Conservation (phyloP, 148 eudicot species). For the Camellia japonica region DNA sequence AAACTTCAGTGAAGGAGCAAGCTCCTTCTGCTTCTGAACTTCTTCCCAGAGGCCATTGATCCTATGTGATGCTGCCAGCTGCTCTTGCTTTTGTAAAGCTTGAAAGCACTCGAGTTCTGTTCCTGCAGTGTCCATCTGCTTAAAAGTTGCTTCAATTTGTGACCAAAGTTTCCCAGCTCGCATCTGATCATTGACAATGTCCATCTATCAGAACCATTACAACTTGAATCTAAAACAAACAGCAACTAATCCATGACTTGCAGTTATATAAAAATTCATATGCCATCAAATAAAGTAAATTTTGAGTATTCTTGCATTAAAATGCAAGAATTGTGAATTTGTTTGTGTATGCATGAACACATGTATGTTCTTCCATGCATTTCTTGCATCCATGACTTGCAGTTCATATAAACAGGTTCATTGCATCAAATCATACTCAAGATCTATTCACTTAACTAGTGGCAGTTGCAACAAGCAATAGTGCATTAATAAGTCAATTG, state of each 20-base stretch:
- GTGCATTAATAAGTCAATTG: no score
- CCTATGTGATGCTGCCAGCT: constrained; percentile 43
- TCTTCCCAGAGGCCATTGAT: no score
- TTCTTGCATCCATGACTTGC: no score
- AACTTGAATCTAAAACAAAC: background rate
- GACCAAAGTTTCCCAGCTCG: constrained; percentile 61
- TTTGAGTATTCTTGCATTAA: background rate
- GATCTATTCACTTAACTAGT: no score
- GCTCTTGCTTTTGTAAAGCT: constrained; percentile 84
- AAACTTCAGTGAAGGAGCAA: background rate
- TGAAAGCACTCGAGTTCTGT: constrained; percentile 87
- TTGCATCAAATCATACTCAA: no score
- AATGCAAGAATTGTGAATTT: background rate
- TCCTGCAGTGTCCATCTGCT: constrained; percentile 88
- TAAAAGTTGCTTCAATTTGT: constrained; percentile 35
- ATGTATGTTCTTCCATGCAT: background rate
- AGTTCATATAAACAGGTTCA: no score
- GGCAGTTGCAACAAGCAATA: no score
- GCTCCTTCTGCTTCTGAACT: constrained; percentile 62
- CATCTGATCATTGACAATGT: constrained; percentile 39
- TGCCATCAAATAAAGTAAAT: background rate
- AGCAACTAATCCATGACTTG: no score
- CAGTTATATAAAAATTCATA: no score
- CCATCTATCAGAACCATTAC: constrained; percentile 14
- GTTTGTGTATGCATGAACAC: no score